phyloP scores from a whole-genome alignment of 441 rosid species.

The Croton setiger region DNA sequence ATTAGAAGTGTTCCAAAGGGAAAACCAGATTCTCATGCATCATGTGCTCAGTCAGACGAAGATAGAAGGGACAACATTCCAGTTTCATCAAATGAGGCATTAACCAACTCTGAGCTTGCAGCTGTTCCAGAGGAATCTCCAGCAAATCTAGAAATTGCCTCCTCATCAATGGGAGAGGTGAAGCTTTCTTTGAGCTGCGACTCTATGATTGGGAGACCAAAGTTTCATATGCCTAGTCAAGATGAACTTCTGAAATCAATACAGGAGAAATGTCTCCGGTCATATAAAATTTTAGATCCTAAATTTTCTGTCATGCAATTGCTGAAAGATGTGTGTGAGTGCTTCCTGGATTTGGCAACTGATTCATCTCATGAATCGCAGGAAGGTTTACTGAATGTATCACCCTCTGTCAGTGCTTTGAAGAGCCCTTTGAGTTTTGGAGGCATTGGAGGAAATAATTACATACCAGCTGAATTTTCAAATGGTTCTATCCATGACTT shows the following conservation, averaged over 20 bases:
- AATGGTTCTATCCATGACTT: slow-evolving; percentile 24
- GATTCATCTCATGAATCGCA: slow-evolving; percentile 52
- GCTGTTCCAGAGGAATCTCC: slow-evolving; percentile 31
- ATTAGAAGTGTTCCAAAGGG: slow-evolving; percentile 25
- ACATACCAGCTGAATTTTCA: slow-evolving; percentile 14
- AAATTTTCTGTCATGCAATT: slow-evolving; percentile 60
- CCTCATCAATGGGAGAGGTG: slow-evolving; percentile 78
- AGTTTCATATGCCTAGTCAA: slow-evolving; percentile 53
- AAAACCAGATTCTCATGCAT: slow-evolving; percentile 30
- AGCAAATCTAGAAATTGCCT: slow-evolving; percentile 61
- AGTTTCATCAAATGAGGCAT: slow-evolving; percentile 27
- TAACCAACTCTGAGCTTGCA: slow-evolving; percentile 31
- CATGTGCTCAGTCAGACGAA: slow-evolving; percentile 29
- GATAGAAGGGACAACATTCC: slow-evolving; percentile 25
- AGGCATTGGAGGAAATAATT: slow-evolving; percentile 16
- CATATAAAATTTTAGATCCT: slow-evolving; percentile 73
- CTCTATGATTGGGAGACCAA: slow-evolving; percentile 49
- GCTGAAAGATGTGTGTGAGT: slow-evolving; percentile 74
- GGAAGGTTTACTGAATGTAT: slow-evolving; percentile 41
- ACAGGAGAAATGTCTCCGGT: slow-evolving; percentile 70
- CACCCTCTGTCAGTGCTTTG: slow-evolving; percentile 36
- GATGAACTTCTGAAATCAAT: slow-evolving; percentile 64
- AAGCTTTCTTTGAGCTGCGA: slow-evolving; percentile 68
- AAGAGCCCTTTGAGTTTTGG: slow-evolving; percentile 30
- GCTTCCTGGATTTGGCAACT: slow-evolving; percentile 66